Evolutionary conservation across 192 early-diverging fungal species (phyloP).

Genomic region (Podochytrium sp.): DNA sequence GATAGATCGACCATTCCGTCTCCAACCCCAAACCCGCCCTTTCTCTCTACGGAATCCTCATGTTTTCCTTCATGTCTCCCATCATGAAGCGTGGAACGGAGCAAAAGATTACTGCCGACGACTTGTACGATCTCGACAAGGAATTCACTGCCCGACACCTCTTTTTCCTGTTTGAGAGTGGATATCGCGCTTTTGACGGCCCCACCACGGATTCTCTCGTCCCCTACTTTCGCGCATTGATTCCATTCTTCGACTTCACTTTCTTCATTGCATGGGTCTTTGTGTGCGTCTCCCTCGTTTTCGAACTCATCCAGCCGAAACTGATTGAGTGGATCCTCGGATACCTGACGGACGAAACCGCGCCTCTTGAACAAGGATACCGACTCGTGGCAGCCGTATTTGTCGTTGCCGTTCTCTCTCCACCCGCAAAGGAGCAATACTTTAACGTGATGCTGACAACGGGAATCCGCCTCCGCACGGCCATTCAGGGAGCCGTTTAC

Average conservation of each 20-base stretch:
- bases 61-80: slow-evolving; percentile 16
- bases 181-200: background rate
- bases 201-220: background rate
- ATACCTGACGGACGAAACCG: background rate
- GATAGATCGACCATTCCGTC: too few relatives aligned
- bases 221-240: slow-evolving; percentile 10
- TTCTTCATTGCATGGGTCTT: slow-evolving; percentile 14
- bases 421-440: slow-evolving; percentile 29
- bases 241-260: slow-evolving; percentile 16
- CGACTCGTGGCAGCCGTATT: background rate
- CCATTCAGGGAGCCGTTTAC: slow-evolving; percentile 38
- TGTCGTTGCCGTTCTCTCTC: slow-evolving; percentile 21
- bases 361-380: slow-evolving; percentile 3
- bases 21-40: background rate
- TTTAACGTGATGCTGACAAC: slow-evolving; percentile 24
- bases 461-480: slow-evolving; percentile 8
- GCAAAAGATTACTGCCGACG: background rate
- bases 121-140: slow-evolving; percentile 15
- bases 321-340: slow-evolving; percentile 15
- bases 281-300: background rate
- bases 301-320: slow-evolving; percentile 22
- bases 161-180: slow-evolving; percentile 2
- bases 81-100: background rate
- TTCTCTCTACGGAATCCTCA: background rate
- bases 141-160: slow-evolving; percentile 2